Percentiles rank a stretch among this genome's conserved stretches.
Evolutionary conservation across 2,329 filamentous ascomycete genomes (phyloP).

Genomic region (Colletotrichum orbiculare): DNA sequence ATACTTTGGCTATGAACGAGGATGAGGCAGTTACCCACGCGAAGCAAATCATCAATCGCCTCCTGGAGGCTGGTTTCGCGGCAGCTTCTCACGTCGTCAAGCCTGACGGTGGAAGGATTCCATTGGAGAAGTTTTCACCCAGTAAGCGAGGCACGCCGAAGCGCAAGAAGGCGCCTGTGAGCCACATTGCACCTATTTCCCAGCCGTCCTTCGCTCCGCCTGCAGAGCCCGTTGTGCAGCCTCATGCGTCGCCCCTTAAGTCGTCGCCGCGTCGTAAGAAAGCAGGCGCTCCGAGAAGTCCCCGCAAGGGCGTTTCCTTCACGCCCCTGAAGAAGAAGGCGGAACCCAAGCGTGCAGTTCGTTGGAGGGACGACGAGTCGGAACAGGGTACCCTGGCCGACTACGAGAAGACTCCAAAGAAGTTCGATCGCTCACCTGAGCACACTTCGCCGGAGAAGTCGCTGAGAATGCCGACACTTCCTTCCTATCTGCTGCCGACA

Average conservation of each 20-base stretch:
- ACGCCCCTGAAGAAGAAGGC: slow-evolving; percentile 84
- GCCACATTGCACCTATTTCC: slow-evolving; percentile 56
- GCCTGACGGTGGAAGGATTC: slow-evolving; percentile 76
- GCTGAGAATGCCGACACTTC: slow-evolving; percentile 52
- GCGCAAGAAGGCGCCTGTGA: slow-evolving; percentile 66
- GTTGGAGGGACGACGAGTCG: slow-evolving; percentile 90
- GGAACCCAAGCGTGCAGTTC: slow-evolving; percentile 78
- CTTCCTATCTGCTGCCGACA: slow-evolving; percentile 56
- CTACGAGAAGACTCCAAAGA: slow-evolving; percentile 90
- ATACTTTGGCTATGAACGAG: slow-evolving; percentile 85
- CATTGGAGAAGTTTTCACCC: slow-evolving; percentile 76
- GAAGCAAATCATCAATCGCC: slow-evolving; percentile 78
- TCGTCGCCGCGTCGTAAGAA: slow-evolving; percentile 85
- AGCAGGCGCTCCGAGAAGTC: slow-evolving; percentile 53
- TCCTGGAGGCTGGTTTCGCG: slow-evolving; percentile 80
- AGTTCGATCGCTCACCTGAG: slow-evolving; percentile 67
- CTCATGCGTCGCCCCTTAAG: slow-evolving; percentile 72
- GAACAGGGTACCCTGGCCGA: slow-evolving; percentile 88
- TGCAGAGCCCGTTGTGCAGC: slow-evolving; percentile 38
- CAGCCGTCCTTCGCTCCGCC: slow-evolving; percentile 54
- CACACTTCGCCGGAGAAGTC: slow-evolving; percentile 60
- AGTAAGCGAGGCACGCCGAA: slow-evolving; percentile 81
- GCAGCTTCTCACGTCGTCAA: slow-evolving; percentile 88
- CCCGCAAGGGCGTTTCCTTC: slow-evolving; percentile 79
- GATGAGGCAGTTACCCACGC: slow-evolving; percentile 85